Evolutionary conservation across 2,329 filamentous ascomycete genomes (phyloP).

Genomic region (Aspergillus puulaauensis): DNA sequence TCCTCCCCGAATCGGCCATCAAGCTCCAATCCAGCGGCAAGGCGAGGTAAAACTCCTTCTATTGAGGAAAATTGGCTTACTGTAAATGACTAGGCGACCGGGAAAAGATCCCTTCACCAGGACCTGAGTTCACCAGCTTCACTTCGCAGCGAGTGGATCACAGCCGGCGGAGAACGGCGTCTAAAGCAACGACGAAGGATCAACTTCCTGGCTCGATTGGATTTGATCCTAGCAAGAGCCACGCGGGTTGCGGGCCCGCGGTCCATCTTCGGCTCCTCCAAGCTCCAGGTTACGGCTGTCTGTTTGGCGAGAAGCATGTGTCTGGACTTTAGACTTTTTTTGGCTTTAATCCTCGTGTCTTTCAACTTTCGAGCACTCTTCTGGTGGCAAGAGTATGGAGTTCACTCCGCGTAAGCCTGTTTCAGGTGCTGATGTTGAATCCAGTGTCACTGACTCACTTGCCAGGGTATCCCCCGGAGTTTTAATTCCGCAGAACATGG

Average conservation of each 20-base stretch:
- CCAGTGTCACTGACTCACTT: too few species aligned
- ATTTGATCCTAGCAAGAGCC: slow-evolving; percentile 10
- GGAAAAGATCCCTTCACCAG: not conserved
- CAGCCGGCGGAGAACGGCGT: not conserved
- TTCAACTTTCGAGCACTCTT: not conserved
- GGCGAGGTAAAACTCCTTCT: not conserved
- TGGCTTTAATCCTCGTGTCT: not conserved
- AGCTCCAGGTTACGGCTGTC: not conserved
- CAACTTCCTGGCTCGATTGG: slow-evolving; percentile 7
- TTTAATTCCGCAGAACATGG: not conserved
- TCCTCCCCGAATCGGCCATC: too few species aligned
- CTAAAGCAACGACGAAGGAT: not conserved
- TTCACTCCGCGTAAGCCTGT: slow-evolving; percentile 8
- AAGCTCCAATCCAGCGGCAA: not conserved
- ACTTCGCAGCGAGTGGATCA: not conserved
- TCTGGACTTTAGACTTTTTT: not conserved
- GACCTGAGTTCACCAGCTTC: not conserved
- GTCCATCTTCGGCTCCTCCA: not conserved
- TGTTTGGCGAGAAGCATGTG: slow-evolving; percentile 4
- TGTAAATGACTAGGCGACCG: not conserved
- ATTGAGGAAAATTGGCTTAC: not conserved
- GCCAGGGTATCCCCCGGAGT: not conserved
- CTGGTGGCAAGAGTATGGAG: not conserved
- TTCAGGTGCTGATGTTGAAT: slow-evolving; percentile 2
- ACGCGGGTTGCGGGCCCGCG: slow-evolving; percentile 8